Conservation (phyloP, 2,329 filamentous ascomycete species). For the Fusarium vanettenii region DNA sequence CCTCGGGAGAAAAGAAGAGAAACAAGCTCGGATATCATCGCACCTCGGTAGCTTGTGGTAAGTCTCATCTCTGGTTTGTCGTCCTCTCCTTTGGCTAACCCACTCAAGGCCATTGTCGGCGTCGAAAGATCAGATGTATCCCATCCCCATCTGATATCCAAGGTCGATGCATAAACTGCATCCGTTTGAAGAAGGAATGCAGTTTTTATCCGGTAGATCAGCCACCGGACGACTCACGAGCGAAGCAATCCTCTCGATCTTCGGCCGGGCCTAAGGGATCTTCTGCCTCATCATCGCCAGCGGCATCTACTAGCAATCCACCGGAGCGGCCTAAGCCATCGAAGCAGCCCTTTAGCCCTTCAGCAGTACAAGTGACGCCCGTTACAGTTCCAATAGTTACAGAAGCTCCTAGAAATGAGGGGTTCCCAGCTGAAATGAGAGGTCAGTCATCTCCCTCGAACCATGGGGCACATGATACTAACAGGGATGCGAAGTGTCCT, state of each 20-base stretch:
- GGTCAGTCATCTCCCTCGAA: slow-evolving; percentile 53
- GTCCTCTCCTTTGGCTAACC: slow-evolving; percentile 4
- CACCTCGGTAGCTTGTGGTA: slow-evolving; percentile 95
- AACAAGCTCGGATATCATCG: slow-evolving; percentile 97
- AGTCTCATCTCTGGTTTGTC: slow-evolving; percentile 55
- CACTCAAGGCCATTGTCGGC: slow-evolving; percentile 82
- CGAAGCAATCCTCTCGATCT: slow-evolving; percentile 55
- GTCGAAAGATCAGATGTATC: slow-evolving; percentile 93
- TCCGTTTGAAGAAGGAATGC: slow-evolving; percentile 93
- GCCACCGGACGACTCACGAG: slow-evolving; percentile 61
- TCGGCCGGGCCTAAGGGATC: slow-evolving; percentile 53
- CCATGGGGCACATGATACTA: slow-evolving; percentile 1
- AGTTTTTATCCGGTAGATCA: slow-evolving; percentile 92
- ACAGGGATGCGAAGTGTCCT: slow-evolving; percentile 20
- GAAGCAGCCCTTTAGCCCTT: slow-evolving; percentile 55
- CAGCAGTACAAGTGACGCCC: slow-evolving; percentile 57
- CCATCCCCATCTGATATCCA: slow-evolving; percentile 77
- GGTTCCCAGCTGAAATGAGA: slow-evolving; percentile 54
- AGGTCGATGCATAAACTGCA: slow-evolving; percentile 90
- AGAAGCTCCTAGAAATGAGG: slow-evolving; percentile 53
- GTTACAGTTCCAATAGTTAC: slow-evolving; percentile 58
- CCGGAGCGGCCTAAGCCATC: slow-evolving; percentile 52
- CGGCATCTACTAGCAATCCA: slow-evolving; percentile 55
- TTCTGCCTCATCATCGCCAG: slow-evolving; percentile 63
- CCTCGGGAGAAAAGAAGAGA: slow-evolving; percentile 68